Evolutionary conservation across 805 yeast genomes (phyloP).

Genomic region (Tetrapisispora namnaoensis): DNA sequence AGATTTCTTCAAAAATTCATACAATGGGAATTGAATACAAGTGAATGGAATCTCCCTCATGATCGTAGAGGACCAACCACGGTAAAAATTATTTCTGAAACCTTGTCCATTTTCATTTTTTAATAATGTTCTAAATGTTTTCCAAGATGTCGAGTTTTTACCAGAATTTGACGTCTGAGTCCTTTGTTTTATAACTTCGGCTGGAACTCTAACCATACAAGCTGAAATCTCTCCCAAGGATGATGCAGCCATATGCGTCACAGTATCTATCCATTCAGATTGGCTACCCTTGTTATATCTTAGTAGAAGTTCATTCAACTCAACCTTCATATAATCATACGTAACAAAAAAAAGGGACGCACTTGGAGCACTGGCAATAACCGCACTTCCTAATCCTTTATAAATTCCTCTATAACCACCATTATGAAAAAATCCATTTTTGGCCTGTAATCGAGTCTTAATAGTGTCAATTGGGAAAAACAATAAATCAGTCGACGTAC

Average conservation of each 20-base stretch:
- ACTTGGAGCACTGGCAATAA: slow-evolving; percentile 89
- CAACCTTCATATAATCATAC: slow-evolving; percentile 63
- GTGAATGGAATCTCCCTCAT: slow-evolving; percentile 96
- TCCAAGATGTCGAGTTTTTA: slow-evolving; percentile 41
- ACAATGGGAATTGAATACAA: slow-evolving; percentile 87
- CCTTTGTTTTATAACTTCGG: slow-evolving; percentile 91
- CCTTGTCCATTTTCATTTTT: slow-evolving; percentile 71
- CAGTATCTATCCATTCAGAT: slow-evolving; percentile 29
- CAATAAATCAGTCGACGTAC: slow-evolving; percentile 87
- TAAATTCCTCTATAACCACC: slow-evolving; percentile 93
- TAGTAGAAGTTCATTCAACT: slow-evolving; percentile 31
- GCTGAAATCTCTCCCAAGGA: slow-evolving; percentile 89
- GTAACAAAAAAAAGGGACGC: slow-evolving; percentile 73
- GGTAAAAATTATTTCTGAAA: slow-evolving; percentile 61
- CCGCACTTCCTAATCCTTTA: slow-evolving; percentile 85
- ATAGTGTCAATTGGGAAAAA: slow-evolving; percentile 95
- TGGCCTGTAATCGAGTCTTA: slow-evolving; percentile 90
- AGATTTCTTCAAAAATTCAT: slow-evolving; percentile 64
- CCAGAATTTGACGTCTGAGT: slow-evolving; percentile 58
- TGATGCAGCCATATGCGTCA: slow-evolving; percentile 79
- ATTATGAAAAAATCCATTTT: slow-evolving; percentile 83
- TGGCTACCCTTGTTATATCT: neutral
- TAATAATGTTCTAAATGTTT: slow-evolving; percentile 55
- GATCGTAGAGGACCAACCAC: slow-evolving; percentile 91
- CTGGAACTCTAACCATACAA: slow-evolving; percentile 90